Conservation (phyloP, 2,329 filamentous ascomycete species). For the Sclerotinia sclerotiorum region DNA sequence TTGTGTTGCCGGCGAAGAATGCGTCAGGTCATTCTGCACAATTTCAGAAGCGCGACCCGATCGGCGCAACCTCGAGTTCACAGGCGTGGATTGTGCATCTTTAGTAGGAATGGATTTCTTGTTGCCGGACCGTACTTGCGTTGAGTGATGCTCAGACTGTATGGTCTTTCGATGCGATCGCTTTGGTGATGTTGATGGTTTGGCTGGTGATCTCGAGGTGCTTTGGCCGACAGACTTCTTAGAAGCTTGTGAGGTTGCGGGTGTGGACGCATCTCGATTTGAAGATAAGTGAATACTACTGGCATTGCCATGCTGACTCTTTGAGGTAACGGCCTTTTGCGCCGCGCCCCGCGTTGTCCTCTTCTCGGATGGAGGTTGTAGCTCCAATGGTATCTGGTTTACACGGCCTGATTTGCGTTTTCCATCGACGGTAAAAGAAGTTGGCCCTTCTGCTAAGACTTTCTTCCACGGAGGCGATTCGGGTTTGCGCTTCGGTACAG, state of each 20-base stretch:
- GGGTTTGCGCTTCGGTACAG: constrained; percentile 51
- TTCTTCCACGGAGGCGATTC: constrained; percentile 94
- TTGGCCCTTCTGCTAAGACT: constrained; percentile 79
- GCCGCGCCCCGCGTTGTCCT: constrained; percentile 52
- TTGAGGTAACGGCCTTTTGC: constrained; percentile 40
- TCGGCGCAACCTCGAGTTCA: constrained; percentile 31
- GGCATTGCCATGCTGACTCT: constrained; percentile 33
- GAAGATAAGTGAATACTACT: constrained; percentile 30
- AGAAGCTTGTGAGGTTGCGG: constrained; percentile 30
- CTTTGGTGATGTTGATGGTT: constrained; percentile 35
- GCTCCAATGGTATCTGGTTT: constrained; percentile 55
- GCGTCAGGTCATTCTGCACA: constrained; percentile 28
- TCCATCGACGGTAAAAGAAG: constrained; percentile 75
- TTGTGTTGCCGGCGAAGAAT: constrained; percentile 25
- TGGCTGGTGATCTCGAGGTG: constrained; percentile 30
- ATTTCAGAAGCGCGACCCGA: constrained; percentile 32
- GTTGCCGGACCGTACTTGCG: constrained; percentile 31
- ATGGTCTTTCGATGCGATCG: constrained; percentile 36
- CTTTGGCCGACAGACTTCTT: constrained; percentile 29
- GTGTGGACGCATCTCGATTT: constrained; percentile 28
- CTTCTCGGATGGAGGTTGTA: constrained; percentile 51
- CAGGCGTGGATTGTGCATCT: constrained; percentile 30
- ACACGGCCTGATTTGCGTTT: constrained; percentile 65
- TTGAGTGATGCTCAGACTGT: constrained; percentile 32
- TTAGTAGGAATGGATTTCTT: constrained; percentile 31